These are phyloP conservation scores for Talaromyces piceae DNA, from an alignment of 2,329 filamentous ascomycete genomes.

Conservation along the genomic window DNA sequence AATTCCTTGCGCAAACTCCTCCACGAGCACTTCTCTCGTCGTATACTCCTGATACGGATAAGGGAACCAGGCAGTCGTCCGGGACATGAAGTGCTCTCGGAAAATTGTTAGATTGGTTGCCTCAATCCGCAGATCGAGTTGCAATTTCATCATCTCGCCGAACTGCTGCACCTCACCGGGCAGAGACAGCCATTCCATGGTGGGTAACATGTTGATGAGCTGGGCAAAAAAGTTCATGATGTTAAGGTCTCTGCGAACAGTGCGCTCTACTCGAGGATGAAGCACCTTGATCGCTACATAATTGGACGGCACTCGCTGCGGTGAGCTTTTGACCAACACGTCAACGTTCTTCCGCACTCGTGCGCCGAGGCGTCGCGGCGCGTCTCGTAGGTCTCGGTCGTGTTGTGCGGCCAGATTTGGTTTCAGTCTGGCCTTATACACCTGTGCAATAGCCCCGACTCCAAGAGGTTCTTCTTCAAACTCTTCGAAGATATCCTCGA, in stretches of 20 bases:
- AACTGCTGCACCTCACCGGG: conserved; percentile 93
- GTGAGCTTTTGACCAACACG: conserved; percentile 75
- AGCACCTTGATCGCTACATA: conserved; percentile 96
- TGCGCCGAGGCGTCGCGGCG: conserved; percentile 53
- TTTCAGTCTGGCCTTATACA: conserved; percentile 91
- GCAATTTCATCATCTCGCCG: conserved; percentile 97
- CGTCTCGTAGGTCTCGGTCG: conserved; percentile 47
- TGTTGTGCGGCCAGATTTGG: conserved; percentile 62
- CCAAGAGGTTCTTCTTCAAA: conserved; percentile 85
- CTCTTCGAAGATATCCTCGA: conserved; percentile 92
- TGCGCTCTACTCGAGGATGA: conserved; percentile 83
- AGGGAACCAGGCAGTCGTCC: conserved; percentile 93
- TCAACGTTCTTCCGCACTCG: conserved; percentile 77
- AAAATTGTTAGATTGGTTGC: conserved; percentile 81
- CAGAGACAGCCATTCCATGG: conserved; percentile 93
- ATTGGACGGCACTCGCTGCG: conserved; percentile 74
- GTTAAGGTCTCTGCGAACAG: conserved; percentile 78
- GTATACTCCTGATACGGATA: conserved; percentile 90
- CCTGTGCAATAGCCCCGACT: conserved; percentile 93
- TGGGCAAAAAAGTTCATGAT: conserved; percentile 93
- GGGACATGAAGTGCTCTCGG: conserved; percentile 79
- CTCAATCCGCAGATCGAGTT: conserved; percentile 91
- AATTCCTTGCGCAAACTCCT: conserved; percentile 93
- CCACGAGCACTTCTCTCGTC: conserved; percentile 83
- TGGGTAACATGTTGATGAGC: conserved; percentile 76